Base-by-base conservation (phyloP, 148 eudicot species). In the Talinum fruticosum region DNA sequence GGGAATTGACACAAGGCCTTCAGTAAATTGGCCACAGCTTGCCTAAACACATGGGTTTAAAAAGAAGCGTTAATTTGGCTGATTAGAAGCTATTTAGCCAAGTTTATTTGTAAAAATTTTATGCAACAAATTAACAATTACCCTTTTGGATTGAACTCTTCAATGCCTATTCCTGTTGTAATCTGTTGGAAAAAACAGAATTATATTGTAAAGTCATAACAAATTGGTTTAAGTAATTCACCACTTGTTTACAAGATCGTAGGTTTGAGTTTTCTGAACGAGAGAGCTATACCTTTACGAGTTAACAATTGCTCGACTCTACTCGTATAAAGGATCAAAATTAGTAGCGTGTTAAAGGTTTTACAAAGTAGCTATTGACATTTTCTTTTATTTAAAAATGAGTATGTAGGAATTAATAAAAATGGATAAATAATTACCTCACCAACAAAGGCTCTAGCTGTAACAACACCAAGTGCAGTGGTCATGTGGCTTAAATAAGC, bases 401-500 rank as follows among this genome's bases (percentile, higher is more conserved):
- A 14, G 47, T 5, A 41, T 41, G 12, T 41, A 41, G 7, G 47
- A 41, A 8, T n/a, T n/a, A n/a, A n/a, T n/a, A n/a, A 0, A 41
- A 8, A 10, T 3, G 7, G 1, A 54, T 19, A n/a, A 41, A 45
- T 5, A 44, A 41, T 1, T 77, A 87, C 95, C 87, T 89, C 95
- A 10, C 91, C 90, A 34, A 85, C 82, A 72, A 91, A 91, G 78
- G 84, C 44, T 81, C 37, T 81, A 73, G 92, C 95, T 3, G 86
- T 88, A 29, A 85, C 75, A 59, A n/a, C 71, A 69, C 89, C 90
- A 59, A 91, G 88, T 12, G 86, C 79, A 57, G 95, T 89, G 82
- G 86, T 89, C 89, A 91, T 91, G 47, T 89, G 95, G 82, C 92
- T 89, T 79, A 89, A 75, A 54, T 91, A 91, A 12, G 95, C 95